Evolutionary conservation across 768 basidiomycete genomes (phyloP), one percentile per base, ranked within the genome.

Genomic region (Collybiopsis luxurians): DNA sequence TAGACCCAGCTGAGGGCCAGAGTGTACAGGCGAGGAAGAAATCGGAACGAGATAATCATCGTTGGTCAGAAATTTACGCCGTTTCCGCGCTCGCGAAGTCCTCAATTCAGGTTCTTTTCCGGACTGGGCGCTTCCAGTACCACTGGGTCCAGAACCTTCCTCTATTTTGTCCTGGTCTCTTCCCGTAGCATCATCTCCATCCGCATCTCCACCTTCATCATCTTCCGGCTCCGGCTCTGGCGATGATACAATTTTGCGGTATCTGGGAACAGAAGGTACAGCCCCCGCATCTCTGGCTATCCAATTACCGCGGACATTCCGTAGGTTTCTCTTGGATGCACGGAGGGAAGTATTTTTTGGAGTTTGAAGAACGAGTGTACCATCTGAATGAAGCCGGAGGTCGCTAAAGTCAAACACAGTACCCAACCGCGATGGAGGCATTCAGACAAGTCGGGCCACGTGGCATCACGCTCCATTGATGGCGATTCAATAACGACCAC

Each of bases 251-350:
- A 67, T 64, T 50, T 34, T 58, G 12, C 49, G 53, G 69, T 49
- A 73, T 60, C 62, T 68, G 62, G 71, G 74, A 63, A 74, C 67
- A 13, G 59, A 69, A 7, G 62, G 65, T 30, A 62, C 62, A 6
- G 80, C 79, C 1, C 76, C 79, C 0, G 80, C 80, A 60, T 81
- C 79, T 36, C 63, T 67, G 9, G 80, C 80, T n/a, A 79, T 69
- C 73, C 75, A 78, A 48, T 80, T 79, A 9, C 80, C 80, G 40
- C 73, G 73, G 10, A 64, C 45, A 57, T 82, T 76, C 39, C 67
- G 61, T 17, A 69, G 57, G 9, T 69, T 65, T 46, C 67, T 67
- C 43, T 61, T 61, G 21, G 69, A 65, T 11, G 10, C 4, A 13
- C 43, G 43, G 15, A 55, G n/a, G 10, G 19, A 3, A 27, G 10